Evolutionary conservation across 768 basidiomycete genomes (phyloP).

Genomic region (Naganishia randhawae): DNA sequence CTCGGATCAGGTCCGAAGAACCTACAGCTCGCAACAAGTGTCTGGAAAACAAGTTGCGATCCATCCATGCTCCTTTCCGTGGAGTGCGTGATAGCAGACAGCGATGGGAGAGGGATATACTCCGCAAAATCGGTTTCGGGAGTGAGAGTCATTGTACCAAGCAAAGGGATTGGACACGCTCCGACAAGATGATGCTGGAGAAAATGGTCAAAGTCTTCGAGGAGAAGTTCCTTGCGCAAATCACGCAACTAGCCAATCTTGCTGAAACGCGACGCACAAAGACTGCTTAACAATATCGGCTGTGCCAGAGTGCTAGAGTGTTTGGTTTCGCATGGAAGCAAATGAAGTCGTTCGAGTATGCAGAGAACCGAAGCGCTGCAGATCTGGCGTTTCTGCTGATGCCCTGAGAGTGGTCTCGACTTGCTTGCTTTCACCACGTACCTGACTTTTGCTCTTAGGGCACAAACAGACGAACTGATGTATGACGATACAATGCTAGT

Average conservation of each 20-base stretch:
- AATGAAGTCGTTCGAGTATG: no score
- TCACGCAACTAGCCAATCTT: no score
- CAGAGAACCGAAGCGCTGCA: no score
- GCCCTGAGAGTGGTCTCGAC: no score
- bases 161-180: neutral
- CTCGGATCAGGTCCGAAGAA: neutral
- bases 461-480: neutral
- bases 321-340: no score
- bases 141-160: neutral
- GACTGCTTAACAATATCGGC: neutral
- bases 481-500: neutral
- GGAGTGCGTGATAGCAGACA: neutral
- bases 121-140: neutral
- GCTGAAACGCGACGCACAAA: neutral
- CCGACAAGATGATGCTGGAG: slow-evolving; percentile 5
- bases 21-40: neutral
- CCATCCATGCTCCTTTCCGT: neutral
- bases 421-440: no score
- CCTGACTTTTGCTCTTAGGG: no score
- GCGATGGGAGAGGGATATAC: neutral
- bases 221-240: neutral
- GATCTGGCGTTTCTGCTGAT: no score
- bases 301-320: neutral
- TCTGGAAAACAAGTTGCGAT: neutral
- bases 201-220: slow-evolving; percentile 10